These are phyloP conservation scores for Termitomyces sp. DNA, from an alignment of 768 basidiomycete species.

Conservation along the genomic window DNA sequence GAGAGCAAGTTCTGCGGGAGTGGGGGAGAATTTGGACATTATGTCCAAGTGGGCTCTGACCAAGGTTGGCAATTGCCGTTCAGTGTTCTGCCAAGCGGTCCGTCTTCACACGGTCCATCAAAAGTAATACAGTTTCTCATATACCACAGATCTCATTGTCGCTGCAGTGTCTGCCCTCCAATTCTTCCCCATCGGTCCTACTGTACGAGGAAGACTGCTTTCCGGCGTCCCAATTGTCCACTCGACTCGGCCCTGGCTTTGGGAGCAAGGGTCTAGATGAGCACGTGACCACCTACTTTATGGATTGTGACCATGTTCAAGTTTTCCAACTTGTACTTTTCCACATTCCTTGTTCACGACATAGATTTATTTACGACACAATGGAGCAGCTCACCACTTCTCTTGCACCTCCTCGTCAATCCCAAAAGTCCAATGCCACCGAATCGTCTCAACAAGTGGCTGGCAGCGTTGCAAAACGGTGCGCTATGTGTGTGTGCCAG, in stretches of 20 bases:
- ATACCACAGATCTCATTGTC: neutral
- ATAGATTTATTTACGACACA: constrained; percentile 15
- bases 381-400: constrained; percentile 78
- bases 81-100: no score
- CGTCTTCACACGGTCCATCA: constrained; percentile 17
- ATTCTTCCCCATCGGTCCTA: neutral
- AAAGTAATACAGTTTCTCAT: neutral
- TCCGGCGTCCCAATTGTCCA: neutral
- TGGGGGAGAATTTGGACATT: constrained; percentile 46
- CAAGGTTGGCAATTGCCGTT: constrained; percentile 1
- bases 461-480: constrained; percentile 87
- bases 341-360: constrained; percentile 16
- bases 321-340: constrained; percentile 13
- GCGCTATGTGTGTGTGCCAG: constrained; percentile 12
- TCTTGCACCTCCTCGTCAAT: constrained; percentile 52
- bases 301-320: constrained; percentile 7
- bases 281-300: constrained; percentile 10
- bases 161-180: neutral
- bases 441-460: constrained; percentile 53
- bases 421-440: constrained; percentile 54
- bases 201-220: neutral
- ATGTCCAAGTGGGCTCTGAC: constrained; percentile 19
- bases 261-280: neutral
- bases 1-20: constrained; percentile 50
- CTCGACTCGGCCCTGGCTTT: neutral